Conservation (phyloP, 139 green algal genomes). For the Ettlia oleoabundans region DNA sequence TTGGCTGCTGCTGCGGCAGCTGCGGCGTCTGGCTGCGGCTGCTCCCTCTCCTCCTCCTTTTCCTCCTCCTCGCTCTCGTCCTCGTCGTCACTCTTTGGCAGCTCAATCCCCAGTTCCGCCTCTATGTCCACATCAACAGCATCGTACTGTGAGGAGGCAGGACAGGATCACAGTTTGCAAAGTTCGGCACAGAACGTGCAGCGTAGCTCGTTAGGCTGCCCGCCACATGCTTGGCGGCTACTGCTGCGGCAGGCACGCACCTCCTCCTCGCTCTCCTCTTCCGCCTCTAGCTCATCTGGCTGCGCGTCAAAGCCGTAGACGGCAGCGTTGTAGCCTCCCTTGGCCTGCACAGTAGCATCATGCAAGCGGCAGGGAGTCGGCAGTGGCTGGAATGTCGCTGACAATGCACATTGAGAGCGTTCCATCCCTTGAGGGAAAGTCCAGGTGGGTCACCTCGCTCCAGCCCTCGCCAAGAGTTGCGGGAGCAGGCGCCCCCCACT, state of each 20-base stretch:
- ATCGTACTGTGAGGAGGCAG: neutral
- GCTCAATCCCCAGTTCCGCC: conserved; percentile 60
- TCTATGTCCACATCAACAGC: conserved; percentile 50
- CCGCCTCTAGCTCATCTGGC: neutral
- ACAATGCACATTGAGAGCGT: no score
- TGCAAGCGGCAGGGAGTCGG: neutral
- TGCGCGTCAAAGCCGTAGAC: conserved; percentile 15
- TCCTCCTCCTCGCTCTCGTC: conserved; percentile 51
- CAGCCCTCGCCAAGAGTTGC: conserved; percentile 37
- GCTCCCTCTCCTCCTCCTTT: conserved; percentile 34
- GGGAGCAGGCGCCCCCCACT: conserved; percentile 1
- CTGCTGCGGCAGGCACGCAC: no score
- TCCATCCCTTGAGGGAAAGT: no score
- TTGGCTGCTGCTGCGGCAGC: conserved; percentile 27
- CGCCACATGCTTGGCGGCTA: no score
- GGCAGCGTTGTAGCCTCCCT: conserved; percentile 13
- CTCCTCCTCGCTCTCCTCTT: conserved; percentile 41
- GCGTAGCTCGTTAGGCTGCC: no score
- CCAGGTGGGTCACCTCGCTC: conserved; percentile 28
- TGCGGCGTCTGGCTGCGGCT: neutral
- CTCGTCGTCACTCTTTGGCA: conserved; percentile 57
- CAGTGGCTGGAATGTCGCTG: no score
- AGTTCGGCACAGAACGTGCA: neutral
- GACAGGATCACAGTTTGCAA: neutral
- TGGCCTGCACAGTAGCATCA: conserved; percentile 25